Base-by-base conservation (phyloP, 2,329 filamentous ascomycete genomes). In the Penicillium corylophilum region DNA sequence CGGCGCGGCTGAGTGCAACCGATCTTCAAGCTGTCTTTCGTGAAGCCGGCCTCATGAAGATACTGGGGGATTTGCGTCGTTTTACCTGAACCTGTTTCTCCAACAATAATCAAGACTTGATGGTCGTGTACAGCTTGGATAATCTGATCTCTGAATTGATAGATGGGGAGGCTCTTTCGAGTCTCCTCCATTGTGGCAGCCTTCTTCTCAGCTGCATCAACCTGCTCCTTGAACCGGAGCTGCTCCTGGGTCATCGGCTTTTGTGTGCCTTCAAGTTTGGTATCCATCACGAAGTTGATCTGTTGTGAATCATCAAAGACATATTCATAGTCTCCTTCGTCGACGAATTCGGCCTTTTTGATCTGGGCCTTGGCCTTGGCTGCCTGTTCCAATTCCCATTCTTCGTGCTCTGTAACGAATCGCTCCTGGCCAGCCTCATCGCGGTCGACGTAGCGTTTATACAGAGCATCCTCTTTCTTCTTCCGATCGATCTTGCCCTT, bases 1-100 rank as follows among this genome's bases (percentile, higher is more conserved):
- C 94, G 85, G 62, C 94, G 86, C 4, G 94, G 94, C 60, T 99
- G 94, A 0, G 94, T 99, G 65, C 92, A 96, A 4, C 89, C 93
- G 10, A 99, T 83, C 70, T 93, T 96, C 72, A 88, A 79, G 5
- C 88, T 90, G 20, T 83, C 81, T 66, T 93, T 90, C 2, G 90
- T 95, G 63, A 89, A 95, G 1, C 92, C 92, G 0, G 89, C 90
- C 70, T 97, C 93, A 63, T 95, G 87, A 0, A 97, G 80, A 67
- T 95, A 99, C 65, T 97, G 94, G 0, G 93, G 90, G 15, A 97
- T 76, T 68, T 99, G 94, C 0, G 94, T 99, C 0, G 93, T 96
- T 74, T 99, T 99, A 62, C 94, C 94, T 61, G 86, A 91, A 47
- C 94, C 94, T 0, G 94, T 99, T 71, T 97, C 92, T 66, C 90